Evolutionary conservation across 2,329 filamentous ascomycete genomes (phyloP).

Genomic region (Byssothecium circinans): DNA sequence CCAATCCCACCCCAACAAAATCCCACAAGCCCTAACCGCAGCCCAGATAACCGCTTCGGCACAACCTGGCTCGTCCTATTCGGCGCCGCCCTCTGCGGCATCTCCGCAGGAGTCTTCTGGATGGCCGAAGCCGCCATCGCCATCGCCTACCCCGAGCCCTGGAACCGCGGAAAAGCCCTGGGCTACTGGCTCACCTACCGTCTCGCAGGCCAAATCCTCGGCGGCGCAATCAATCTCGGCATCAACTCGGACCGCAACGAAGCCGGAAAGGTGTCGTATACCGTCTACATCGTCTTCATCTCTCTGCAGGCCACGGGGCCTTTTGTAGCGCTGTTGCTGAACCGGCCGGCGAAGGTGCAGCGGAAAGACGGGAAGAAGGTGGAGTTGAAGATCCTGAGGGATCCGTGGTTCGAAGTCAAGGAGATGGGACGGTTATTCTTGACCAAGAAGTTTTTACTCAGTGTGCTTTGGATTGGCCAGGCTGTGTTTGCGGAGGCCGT

Average conservation of each 20-base stretch:
- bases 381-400: slow-evolving; percentile 58
- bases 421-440: slow-evolving; percentile 62
- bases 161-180: slow-evolving; percentile 48
- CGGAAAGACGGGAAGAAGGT: slow-evolving; percentile 67
- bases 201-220: slow-evolving; percentile 67
- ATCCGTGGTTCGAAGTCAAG: slow-evolving; percentile 62
- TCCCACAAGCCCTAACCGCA: slow-evolving; percentile 59
- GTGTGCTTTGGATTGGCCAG: slow-evolving; percentile 69
- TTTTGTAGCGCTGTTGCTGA: slow-evolving; percentile 66
- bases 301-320: slow-evolving; percentile 68
- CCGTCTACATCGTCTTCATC: slow-evolving; percentile 71
- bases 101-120: slow-evolving; percentile 75
- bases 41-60: slow-evolving; percentile 66
- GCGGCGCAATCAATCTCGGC: slow-evolving; percentile 71
- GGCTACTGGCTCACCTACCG: slow-evolving; percentile 69
- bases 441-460: slow-evolving; percentile 63
- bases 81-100: slow-evolving; percentile 68
- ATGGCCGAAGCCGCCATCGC: slow-evolving; percentile 74
- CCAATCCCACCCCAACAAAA: background rate
- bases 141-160: slow-evolving; percentile 70
- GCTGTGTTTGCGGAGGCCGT: slow-evolving; percentile 72
- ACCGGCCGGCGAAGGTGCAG: slow-evolving; percentile 62
- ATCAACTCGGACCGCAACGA: slow-evolving; percentile 61
- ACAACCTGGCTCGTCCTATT: slow-evolving; percentile 69
- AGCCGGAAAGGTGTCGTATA: slow-evolving; percentile 68